Evolutionary conservation across 2,329 filamentous ascomycete species (phyloP).

Genomic region (Podosphaera xanthii): DNA sequence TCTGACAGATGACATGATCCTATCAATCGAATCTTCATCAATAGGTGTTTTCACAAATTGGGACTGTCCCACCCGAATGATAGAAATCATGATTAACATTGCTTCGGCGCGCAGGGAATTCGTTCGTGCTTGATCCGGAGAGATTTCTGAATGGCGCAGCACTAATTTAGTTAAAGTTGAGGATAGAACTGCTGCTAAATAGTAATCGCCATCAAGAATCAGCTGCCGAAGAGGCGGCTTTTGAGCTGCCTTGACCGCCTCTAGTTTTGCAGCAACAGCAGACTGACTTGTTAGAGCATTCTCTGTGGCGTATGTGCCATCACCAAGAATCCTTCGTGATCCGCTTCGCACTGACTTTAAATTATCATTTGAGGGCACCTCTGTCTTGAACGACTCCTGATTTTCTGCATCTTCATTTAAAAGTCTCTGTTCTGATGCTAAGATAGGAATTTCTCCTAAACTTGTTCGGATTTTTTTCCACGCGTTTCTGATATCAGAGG

Average conservation of each 20-base stretch:
- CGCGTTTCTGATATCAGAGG: constrained; percentile 81
- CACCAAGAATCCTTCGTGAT: constrained; percentile 76
- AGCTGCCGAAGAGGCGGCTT: constrained; percentile 88
- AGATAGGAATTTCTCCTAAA: constrained; percentile 86
- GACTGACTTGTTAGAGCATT: constrained; percentile 87
- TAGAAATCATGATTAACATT: constrained; percentile 99
- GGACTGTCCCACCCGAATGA: constrained; percentile 94
- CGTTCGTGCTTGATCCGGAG: constrained; percentile 60
- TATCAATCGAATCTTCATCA: constrained; percentile 93
- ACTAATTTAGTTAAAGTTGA: constrained; percentile 92
- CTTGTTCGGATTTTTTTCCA: constrained; percentile 93
- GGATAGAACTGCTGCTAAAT: constrained; percentile 81
- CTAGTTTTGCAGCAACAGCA: constrained; percentile 68
- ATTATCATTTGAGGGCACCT: constrained; percentile 54
- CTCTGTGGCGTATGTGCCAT: constrained; percentile 94
- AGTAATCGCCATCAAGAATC: constrained; percentile 93
- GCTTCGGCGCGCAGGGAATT: constrained; percentile 89
- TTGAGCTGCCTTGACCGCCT: constrained; percentile 89
- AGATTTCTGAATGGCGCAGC: constrained; percentile 91
- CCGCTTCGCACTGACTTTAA: constrained; percentile 60
- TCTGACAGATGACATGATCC: constrained; percentile 92
- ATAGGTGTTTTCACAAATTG: constrained; percentile 95
- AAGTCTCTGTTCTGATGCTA: constrained; percentile 80
- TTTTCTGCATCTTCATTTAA: constrained; percentile 61
- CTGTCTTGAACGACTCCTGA: constrained; percentile 36